A percentile compares a stretch with the other conserved stretches of the same genome.
phyloP scores from a whole-genome alignment of 2,329 filamentous ascomycete genomes.

The Akanthomyces lecanii region DNA sequence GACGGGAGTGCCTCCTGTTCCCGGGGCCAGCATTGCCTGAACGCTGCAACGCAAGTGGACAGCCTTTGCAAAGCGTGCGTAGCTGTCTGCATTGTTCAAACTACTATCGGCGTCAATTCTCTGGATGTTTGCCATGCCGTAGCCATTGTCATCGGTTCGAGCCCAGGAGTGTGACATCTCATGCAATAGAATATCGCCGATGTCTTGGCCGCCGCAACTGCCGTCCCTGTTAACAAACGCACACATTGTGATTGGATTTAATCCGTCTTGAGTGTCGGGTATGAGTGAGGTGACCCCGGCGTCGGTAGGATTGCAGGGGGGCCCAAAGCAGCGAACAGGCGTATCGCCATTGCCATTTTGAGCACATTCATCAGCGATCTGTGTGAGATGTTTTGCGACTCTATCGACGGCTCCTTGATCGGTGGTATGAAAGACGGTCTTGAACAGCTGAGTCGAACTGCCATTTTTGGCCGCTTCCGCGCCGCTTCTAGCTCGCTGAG shows the following conservation, averaged over 20 bases:
- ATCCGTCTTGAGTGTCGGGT: neutral
- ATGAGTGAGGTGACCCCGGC: neutral
- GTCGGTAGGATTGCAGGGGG: neutral
- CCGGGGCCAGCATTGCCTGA: neutral
- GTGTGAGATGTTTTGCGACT: neutral
- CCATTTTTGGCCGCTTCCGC: neutral
- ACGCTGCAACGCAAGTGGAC: neutral
- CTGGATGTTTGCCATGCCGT: neutral
- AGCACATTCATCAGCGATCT: neutral
- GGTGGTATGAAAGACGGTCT: neutral
- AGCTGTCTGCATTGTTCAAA: neutral
- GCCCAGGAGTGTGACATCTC: conserved; percentile 1
- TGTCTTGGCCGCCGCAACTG: neutral
- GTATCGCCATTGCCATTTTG: neutral
- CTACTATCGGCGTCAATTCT: neutral
- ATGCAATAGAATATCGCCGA: neutral
- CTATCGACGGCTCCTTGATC: neutral
- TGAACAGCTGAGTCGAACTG: neutral
- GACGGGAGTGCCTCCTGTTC: neutral
- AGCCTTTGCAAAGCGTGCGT: neutral
- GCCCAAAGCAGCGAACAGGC: neutral
- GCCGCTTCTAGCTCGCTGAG: neutral
- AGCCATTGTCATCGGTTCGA: neutral
- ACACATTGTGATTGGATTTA: neutral
- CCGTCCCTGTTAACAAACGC: neutral